Base-by-base conservation (phyloP, 1,284 basidiomycete genomes). In the Takashimella koratensis region DNA sequence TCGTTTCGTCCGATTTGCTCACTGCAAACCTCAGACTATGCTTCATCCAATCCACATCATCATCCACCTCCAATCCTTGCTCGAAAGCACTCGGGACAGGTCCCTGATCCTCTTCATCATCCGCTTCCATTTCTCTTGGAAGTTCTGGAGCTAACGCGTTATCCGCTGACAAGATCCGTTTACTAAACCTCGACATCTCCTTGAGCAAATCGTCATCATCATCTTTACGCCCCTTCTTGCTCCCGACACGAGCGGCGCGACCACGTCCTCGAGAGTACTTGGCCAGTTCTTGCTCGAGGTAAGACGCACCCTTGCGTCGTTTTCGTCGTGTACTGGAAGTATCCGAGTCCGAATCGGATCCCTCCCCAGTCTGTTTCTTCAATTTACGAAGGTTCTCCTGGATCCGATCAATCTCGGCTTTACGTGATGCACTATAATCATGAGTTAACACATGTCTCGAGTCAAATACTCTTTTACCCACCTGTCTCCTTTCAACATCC, bases 311-410 rank as follows among this genome's bases (percentile, higher is more conserved):
- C 51, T 70, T 56, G 21, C 62, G 48, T 8, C 71, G 56, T 43
- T 65, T 68, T 8, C 58, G 49, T 3, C 62, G 52, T n/a, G 54
- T 45, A 2, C 61, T 60, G 13, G 62, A 59, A 12, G 59, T 60
- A 49, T 73, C 70, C 5, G 69, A 71, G 23, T 73, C 71, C 0
- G 74, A 74, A 46, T 71, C 71, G 0, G 68, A 73, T 10, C 53
- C 65, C 10, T 70, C 59, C 1, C 70, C 73, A 2, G 53, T 59
- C 3, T 63, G 62, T 52, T 75, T 75, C 53, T 76, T 80, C 8
- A 93, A 80, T 60, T 83, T 86, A 23, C 88, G 85, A 53, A 97
- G 87, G 50, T 92, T 88, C 3, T 84, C 85, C 73, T 96, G 88
- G 82, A 96, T 88, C 60, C 83, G 84, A 63, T 85, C 86, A 53